Evolutionary conservation across 306 rosid genomes (phyloP).

Genomic region (Hippophae tibetana): DNA sequence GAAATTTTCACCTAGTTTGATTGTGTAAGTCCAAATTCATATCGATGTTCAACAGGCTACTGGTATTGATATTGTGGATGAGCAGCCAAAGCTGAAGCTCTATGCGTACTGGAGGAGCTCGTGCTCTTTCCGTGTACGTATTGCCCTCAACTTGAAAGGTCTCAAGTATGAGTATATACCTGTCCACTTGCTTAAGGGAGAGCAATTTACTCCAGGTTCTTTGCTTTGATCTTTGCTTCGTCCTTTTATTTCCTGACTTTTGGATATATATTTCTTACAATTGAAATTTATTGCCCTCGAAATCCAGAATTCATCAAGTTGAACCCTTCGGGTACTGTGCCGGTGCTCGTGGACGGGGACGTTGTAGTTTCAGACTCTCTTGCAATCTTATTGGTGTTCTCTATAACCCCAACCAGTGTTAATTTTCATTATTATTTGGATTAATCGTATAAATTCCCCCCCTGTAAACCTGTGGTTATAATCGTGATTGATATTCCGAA

Average conservation of each 20-base stretch:
- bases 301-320: slow-evolving; percentile 44
- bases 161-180: slow-evolving; percentile 43
- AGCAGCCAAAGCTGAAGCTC: slow-evolving; percentile 23
- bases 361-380: slow-evolving; percentile 46
- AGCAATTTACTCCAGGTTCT: slow-evolving; percentile 47
- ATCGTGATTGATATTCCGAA: too few species aligned
- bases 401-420: neutral
- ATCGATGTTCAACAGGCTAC: too few species aligned
- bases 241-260: neutral
- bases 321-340: slow-evolving; percentile 63
- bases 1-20: too few species aligned
- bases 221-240: neutral
- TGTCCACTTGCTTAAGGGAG: slow-evolving; percentile 45
- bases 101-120: slow-evolving; percentile 38
- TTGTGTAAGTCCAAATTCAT: too few species aligned
- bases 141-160: slow-evolving; percentile 67
- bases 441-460: too few species aligned
- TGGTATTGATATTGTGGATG: neutral
- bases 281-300: neutral
- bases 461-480: too few species aligned
- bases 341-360: slow-evolving; percentile 52
- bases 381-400: slow-evolving; percentile 55
- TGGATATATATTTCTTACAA: neutral
- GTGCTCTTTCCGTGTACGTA: slow-evolving; percentile 37
- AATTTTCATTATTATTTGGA: neutral